Conservation (phyloP, 495 filamentous ascomycete genomes). For the Neurospora sp. region DNA sequence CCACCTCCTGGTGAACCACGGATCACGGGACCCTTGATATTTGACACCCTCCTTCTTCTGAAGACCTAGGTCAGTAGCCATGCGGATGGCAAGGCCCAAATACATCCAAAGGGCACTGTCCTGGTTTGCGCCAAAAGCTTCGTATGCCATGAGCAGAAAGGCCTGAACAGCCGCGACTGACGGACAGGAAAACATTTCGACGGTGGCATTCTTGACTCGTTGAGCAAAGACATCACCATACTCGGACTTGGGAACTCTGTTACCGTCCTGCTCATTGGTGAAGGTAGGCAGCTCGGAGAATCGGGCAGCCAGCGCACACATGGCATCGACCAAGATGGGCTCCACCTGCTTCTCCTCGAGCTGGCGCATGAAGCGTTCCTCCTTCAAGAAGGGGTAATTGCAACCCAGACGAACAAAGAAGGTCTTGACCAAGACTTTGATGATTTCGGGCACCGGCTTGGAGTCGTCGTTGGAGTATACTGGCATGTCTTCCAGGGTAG, state of each 20-base stretch:
- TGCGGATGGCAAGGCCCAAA: constrained; percentile 70
- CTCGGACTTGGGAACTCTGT: constrained; percentile 40
- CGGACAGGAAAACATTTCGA: constrained; percentile 69
- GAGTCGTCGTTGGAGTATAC: constrained; percentile 67
- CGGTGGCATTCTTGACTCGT: constrained; percentile 60
- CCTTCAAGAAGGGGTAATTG: constrained; percentile 71
- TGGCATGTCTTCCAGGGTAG: constrained; percentile 55
- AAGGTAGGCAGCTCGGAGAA: constrained; percentile 64
- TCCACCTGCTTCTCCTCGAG: constrained; percentile 71
- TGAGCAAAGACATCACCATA: constrained; percentile 69
- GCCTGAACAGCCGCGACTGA: constrained; percentile 72
- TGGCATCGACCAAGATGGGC: constrained; percentile 75
- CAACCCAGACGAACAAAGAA: constrained; percentile 74
- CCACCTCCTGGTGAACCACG: constrained; percentile 34
- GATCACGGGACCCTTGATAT: constrained; percentile 50
- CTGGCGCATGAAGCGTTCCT: constrained; percentile 55
- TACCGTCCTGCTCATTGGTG: constrained; percentile 44
- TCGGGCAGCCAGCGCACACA: constrained; percentile 71
- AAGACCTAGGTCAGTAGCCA: constrained; percentile 76
- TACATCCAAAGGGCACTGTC: constrained; percentile 91
- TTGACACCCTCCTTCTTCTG: constrained; percentile 68
- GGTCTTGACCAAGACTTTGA: constrained; percentile 61
- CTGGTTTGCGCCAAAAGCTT: constrained; percentile 74
- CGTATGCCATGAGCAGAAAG: constrained; percentile 71
- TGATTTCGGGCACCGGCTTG: constrained; percentile 57